Evolutionary conservation across 2,329 filamentous ascomycete species (phyloP).

Genomic region (Xylaria sp.): DNA sequence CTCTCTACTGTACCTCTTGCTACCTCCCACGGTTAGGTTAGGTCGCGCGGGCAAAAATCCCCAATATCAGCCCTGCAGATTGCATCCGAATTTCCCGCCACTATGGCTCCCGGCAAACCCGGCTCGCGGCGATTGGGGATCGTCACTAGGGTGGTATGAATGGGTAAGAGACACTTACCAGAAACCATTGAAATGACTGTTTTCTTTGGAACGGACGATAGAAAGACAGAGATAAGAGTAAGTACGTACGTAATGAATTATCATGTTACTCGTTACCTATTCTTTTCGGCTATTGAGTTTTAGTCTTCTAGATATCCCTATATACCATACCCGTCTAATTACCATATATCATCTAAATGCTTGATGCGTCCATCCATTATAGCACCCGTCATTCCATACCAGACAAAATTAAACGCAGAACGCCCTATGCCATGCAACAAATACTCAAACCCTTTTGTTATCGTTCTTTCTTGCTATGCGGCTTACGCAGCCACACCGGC

Average conservation of each 20-base stretch:
- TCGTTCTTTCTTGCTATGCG: not conserved
- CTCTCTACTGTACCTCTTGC: not conserved
- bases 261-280: not conserved
- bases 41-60: not conserved
- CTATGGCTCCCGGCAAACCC: slow-evolving; percentile 18
- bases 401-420: not conserved
- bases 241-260: not conserved
- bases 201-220: too few relatives aligned
- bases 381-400: not conserved
- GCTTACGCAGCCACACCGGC: not conserved
- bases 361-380: not conserved
- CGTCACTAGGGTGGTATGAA: slow-evolving; percentile 8
- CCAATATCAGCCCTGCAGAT: slow-evolving; percentile 7
- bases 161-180: too few relatives aligned
- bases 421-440: slow-evolving; percentile 11
- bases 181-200: not conserved
- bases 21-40: not conserved
- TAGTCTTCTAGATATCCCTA: not conserved
- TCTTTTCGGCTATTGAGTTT: too few relatives aligned
- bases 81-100: slow-evolving; percentile 20
- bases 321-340: not conserved
- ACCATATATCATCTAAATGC: not conserved
- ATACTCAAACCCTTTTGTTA: not conserved
- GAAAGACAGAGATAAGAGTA: too few relatives aligned
- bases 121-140: slow-evolving; percentile 12